Conservation (phyloP, 2,329 filamentous ascomycete genomes). For the Penicillium digitatum region DNA sequence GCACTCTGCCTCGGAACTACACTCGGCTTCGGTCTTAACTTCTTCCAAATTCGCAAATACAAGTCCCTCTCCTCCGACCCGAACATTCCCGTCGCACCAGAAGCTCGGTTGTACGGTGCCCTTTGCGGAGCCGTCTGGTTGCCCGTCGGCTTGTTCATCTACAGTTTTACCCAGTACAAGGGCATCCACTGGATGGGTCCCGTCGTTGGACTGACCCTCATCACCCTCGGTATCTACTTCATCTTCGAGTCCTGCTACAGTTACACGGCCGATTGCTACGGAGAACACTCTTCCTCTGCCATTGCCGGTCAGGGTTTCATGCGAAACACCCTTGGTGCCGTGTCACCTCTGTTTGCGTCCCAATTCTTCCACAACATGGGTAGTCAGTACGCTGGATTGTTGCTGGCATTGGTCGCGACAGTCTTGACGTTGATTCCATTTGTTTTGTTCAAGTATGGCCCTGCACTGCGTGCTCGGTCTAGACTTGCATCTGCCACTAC, state of each 20-base stretch:
- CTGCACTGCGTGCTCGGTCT: slow-evolving; percentile 29
- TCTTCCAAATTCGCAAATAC: slow-evolving; percentile 52
- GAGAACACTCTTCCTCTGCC: slow-evolving; percentile 37
- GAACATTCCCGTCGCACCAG: slow-evolving; percentile 37
- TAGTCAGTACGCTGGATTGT: slow-evolving; percentile 51
- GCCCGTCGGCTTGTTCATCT: slow-evolving; percentile 51
- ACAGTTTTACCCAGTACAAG: slow-evolving; percentile 53
- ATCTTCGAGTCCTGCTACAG: slow-evolving; percentile 43
- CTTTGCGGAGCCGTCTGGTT: slow-evolving; percentile 48
- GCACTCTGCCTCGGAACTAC: slow-evolving; percentile 49
- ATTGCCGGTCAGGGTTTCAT: slow-evolving; percentile 53
- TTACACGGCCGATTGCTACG: slow-evolving; percentile 54
- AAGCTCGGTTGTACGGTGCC: slow-evolving; percentile 49
- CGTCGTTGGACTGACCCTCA: slow-evolving; percentile 48
- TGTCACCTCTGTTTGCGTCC: slow-evolving; percentile 51
- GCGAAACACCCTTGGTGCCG: slow-evolving; percentile 52
- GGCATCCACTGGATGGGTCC: slow-evolving; percentile 50
- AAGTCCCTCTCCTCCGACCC: slow-evolving; percentile 40
- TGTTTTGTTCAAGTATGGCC: slow-evolving; percentile 30
- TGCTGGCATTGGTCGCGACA: slow-evolving; percentile 48
- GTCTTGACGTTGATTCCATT: slow-evolving; percentile 31
- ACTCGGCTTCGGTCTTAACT: slow-evolving; percentile 48
- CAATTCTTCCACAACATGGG: slow-evolving; percentile 54
- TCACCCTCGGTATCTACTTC: slow-evolving; percentile 54
- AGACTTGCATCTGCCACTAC: slow-evolving; percentile 27